These are phyloP conservation scores for Penicillium vulpinum DNA, from an alignment of 2,329 filamentous ascomycete species.

Conservation along the genomic window DNA sequence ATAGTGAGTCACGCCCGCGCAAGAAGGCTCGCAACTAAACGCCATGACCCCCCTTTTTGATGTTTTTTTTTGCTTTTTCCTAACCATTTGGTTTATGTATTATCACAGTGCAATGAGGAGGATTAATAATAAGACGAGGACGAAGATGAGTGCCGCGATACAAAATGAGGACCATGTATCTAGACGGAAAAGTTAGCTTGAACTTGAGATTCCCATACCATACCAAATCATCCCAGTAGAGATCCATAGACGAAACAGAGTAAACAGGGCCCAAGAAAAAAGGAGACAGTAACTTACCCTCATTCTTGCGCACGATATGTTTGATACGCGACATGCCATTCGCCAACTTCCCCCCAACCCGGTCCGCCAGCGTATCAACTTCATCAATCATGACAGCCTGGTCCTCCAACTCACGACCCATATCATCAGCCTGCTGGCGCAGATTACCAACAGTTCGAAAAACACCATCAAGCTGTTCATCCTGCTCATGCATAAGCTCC, in stretches of 20 bases:
- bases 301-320: constrained; percentile 82
- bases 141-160: constrained; percentile 82
- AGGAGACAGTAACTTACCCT: constrained; percentile 61
- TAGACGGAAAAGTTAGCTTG: constrained; percentile 36
- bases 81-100: constrained; percentile 24
- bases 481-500: constrained; percentile 92
- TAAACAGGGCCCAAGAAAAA: constrained; percentile 7
- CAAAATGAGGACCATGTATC: constrained; percentile 81
- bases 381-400: constrained; percentile 85
- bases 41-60: constrained; percentile 20
- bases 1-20: constrained; percentile 52
- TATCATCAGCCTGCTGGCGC: constrained; percentile 85
- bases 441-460: constrained; percentile 91
- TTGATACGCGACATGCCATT: constrained; percentile 84
- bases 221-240: constrained; percentile 4
- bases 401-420: constrained; percentile 95
- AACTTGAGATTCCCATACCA: constrained; percentile 24
- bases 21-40: constrained; percentile 44
- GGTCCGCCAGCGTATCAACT: constrained; percentile 79
- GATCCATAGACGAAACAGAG: background rate
- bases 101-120: constrained; percentile 67
- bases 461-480: constrained; percentile 87
- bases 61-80: constrained; percentile 19
- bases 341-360: constrained; percentile 81
- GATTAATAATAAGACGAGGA: constrained; percentile 82